These are phyloP conservation scores for Sphaerosporella brunnea DNA, from an alignment of 495 filamentous ascomycete species.

Conservation along the genomic window DNA sequence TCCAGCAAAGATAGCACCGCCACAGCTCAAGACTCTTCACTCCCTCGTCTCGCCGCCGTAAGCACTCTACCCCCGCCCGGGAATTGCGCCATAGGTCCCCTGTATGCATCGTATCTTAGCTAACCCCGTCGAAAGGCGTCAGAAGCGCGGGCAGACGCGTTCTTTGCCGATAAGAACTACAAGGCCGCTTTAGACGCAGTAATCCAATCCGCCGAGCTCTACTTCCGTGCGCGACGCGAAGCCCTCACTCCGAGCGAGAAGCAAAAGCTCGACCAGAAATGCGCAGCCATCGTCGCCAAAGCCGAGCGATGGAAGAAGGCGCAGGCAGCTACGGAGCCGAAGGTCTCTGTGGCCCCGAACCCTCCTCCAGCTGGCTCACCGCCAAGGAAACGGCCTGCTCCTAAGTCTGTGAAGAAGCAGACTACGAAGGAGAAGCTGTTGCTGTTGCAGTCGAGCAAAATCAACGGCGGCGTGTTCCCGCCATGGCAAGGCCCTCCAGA, in stretches of 20 bases:
- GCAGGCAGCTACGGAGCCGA: conserved; percentile 13
- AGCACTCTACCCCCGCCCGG: neutral
- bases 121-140: neutral
- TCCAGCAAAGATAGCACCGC: too few species aligned
- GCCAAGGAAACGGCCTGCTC: conserved; percentile 1
- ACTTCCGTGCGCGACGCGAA: conserved; percentile 51
- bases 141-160: neutral
- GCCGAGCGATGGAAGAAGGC: conserved; percentile 55
- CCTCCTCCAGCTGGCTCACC: conserved; percentile 9
- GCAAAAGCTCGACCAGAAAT: conserved; percentile 42
- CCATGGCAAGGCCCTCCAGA: conserved; percentile 53
- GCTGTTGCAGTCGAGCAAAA: conserved; percentile 52
- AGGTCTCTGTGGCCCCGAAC: conserved; percentile 14
- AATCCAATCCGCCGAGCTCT: conserved; percentile 56
- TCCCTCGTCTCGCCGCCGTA: neutral
- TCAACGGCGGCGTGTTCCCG: conserved; percentile 65
- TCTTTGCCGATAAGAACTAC: conserved; percentile 38
- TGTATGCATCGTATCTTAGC: neutral
- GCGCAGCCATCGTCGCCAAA: conserved; percentile 43
- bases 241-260: conserved; percentile 38
- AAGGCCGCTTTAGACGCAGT: conserved; percentile 53
- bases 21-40: neutral
- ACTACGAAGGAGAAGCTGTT: conserved; percentile 62
- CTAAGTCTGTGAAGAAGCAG: conserved; percentile 43
- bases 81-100: neutral